Evolutionary conservation across 768 basidiomycete genomes (phyloP).

Genomic region (Macrolepiota albuminosa): DNA sequence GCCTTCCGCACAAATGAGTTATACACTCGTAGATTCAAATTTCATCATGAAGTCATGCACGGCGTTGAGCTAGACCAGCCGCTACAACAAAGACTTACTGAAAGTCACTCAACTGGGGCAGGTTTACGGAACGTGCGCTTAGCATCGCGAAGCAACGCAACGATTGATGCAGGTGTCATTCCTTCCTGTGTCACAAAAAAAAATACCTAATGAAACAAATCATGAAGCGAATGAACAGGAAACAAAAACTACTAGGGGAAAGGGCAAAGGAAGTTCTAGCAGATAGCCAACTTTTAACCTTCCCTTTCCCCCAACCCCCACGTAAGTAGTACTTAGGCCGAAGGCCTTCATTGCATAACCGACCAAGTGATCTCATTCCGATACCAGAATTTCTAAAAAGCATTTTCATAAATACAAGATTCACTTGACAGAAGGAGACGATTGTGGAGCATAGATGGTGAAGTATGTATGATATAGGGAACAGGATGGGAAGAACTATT

Average conservation of each 20-base stretch:
- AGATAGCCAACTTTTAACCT: too few relatives aligned
- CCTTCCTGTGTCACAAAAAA: conserved; percentile 56
- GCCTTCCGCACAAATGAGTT: too few relatives aligned
- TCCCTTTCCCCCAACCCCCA: too few relatives aligned
- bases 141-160: conserved; percentile 64
- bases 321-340: too few relatives aligned
- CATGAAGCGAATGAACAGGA: too few relatives aligned
- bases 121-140: conserved; percentile 29
- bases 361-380: background rate
- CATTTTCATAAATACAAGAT: conserved; percentile 20
- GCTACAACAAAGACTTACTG: too few relatives aligned
- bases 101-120: background rate
- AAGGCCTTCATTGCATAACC: too few relatives aligned
- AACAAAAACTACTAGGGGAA: too few relatives aligned
- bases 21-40: background rate
- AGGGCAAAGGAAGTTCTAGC: too few relatives aligned
- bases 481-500: conserved; percentile 16
- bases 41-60: background rate
- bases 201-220: background rate
- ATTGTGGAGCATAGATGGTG: conserved; percentile 28
- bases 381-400: background rate
- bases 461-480: conserved; percentile 34
- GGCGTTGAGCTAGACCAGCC: background rate
- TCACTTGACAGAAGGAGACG: conserved; percentile 12
- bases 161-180: conserved; percentile 78